phyloP scores from a whole-genome alignment of 163 green algal genomes.

The Botryococcus braunii region DNA sequence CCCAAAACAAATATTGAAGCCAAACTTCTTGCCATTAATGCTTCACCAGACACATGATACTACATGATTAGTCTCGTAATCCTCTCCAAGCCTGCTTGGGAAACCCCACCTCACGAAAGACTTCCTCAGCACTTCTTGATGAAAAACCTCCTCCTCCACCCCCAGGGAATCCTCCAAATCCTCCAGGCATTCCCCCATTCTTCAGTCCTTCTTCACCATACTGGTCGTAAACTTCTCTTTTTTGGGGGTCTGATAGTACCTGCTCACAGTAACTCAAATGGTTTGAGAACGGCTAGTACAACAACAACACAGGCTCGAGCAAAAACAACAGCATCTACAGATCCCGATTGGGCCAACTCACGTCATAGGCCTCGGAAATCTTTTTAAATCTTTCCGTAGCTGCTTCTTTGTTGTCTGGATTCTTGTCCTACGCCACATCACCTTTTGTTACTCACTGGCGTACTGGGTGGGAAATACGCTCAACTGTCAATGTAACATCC shows the following conservation, averaged over 20 bases:
- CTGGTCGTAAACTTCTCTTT: constrained; percentile 74
- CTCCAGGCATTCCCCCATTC: constrained; percentile 24
- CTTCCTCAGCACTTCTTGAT: constrained; percentile 51
- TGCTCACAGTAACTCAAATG: constrained; percentile 9
- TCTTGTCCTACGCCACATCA: constrained; percentile 24
- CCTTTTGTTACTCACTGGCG: not conserved
- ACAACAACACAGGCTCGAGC: not conserved
- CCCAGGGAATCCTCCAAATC: constrained; percentile 13
- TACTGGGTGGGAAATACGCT: not conserved
- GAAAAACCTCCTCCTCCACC: constrained; percentile 19
- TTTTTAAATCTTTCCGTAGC: constrained; percentile 76
- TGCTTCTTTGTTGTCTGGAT: constrained; percentile 37
- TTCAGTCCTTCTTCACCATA: constrained; percentile 90
- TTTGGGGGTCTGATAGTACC: constrained; percentile 65
- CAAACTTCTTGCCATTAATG: not conserved
- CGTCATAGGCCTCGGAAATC: constrained; percentile 70
- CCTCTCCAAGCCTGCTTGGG: too few species aligned
- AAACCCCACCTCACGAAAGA: constrained; percentile 64
- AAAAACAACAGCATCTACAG: not conserved
- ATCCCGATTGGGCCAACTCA: constrained; percentile 11
- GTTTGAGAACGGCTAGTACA: not conserved
- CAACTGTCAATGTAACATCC: not conserved
- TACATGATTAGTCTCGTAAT: too few species aligned
- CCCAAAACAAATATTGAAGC: too few species aligned
- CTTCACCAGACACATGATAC: not conserved